Evolutionary conservation across 169 alveolate species (phyloP), one percentile per base, ranked within the genome.

Genomic region (Plasmodium gallinaceum): DNA sequence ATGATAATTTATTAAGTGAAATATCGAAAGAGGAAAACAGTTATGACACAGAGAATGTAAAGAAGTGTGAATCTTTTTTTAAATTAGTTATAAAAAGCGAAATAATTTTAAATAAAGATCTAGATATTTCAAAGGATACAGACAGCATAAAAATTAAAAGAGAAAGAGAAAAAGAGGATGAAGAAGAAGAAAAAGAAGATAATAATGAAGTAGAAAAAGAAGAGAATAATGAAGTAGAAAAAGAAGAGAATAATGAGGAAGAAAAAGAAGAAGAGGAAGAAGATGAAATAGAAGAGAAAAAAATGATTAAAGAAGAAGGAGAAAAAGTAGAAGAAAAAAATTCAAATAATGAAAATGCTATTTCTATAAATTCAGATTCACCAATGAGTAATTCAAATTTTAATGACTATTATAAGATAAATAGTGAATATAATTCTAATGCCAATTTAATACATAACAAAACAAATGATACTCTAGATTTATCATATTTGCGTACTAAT

Each of bases 41-140:
- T 42, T 48, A 65, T 51, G 51, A 62, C 45, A 24, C 42, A 37
- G 64, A 37, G 26, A 66, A 58, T 16, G 24, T 54, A 54, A 54
- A 18, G 7, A 14, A 54, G 22, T 78, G 89, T 52, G 69, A 46
- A 48, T 14, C 18, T 10, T 78, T 78, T 65, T 78, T 78, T n/a
- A 64, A 45, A 64, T 32, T 46, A 66, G 26, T 78, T 64, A 22
- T 66, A n/a, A 70, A 24, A 65, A 65, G 54, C 32, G n/a, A 65
- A 57, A 42, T 78, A 22, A 64, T 78, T 78, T 18, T 24, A 22
- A 58, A 51, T 26, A 26, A 37, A 48, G 10, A 78, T 78, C 48
- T 69, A 22, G 24, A 14, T 16, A 18, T 24, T 48, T 78, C 71
- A 57, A 14, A 24, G 10, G 22, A 43, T 52, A 16, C 22, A 39